phyloP scores from a whole-genome alignment of 2,329 filamentous ascomycete species.

The Xylaria hypoxylon region DNA sequence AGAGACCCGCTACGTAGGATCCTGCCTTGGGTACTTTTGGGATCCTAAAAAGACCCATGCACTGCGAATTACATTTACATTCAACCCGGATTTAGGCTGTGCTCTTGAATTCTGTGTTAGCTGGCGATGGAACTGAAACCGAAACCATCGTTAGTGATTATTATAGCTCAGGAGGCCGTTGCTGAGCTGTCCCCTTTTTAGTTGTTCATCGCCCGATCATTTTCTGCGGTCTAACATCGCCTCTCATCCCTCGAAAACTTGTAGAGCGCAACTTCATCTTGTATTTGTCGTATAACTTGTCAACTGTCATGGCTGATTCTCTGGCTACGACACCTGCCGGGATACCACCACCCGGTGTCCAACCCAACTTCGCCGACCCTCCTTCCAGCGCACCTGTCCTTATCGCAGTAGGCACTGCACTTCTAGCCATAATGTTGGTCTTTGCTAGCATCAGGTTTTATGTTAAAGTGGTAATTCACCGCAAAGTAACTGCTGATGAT shows the following conservation, averaged over 20 bases:
- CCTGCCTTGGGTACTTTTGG: too few relatives aligned
- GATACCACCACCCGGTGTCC: slow-evolving; percentile 1
- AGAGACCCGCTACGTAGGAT: too few relatives aligned
- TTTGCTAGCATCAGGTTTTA: slow-evolving; percentile 12
- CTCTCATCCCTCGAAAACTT: neutral
- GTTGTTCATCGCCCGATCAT: neutral
- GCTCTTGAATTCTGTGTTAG: too few relatives aligned
- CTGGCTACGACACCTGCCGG: neutral
- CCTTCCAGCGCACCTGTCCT: neutral
- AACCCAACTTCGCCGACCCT: slow-evolving; percentile 10
- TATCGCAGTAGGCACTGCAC: slow-evolving; percentile 1
- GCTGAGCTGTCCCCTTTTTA: too few relatives aligned
- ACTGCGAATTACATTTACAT: too few relatives aligned
- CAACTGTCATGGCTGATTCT: neutral
- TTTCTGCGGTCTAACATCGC: neutral
- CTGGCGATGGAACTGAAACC: too few relatives aligned
- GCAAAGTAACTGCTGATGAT: slow-evolving; percentile 15
- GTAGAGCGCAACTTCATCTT: neutral
- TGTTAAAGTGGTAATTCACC: slow-evolving; percentile 1
- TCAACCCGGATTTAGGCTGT: too few relatives aligned
- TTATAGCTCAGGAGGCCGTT: too few relatives aligned
- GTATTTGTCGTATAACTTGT: neutral
- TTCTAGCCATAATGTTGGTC: slow-evolving; percentile 4
- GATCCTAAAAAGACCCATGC: too few relatives aligned
- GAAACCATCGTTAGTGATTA: too few relatives aligned